These are phyloP conservation scores for Neopestalotiopsis rosae DNA, from an alignment of 2,329 filamentous ascomycete species.

Conservation along the genomic window DNA sequence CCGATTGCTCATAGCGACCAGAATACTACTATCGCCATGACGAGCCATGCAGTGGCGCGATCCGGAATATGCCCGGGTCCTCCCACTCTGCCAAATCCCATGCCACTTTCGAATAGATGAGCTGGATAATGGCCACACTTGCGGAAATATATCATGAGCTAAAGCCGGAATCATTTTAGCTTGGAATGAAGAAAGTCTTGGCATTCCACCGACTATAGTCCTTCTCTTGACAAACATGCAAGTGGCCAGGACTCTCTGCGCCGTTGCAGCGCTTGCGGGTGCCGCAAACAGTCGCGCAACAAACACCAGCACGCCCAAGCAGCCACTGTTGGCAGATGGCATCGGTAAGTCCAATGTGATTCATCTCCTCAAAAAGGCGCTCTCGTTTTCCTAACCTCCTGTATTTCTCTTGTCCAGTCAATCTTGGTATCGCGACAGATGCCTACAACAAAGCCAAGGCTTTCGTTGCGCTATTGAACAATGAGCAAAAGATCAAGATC, in stretches of 20 bases:
- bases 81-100: background rate
- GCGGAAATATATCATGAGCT: background rate
- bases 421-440: slow-evolving; percentile 12
- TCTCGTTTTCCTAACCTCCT: background rate
- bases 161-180: background rate
- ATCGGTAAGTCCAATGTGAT: background rate
- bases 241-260: background rate
- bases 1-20: background rate
- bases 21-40: background rate
- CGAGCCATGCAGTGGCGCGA: background rate
- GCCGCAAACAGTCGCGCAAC: background rate
- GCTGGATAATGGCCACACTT: background rate
- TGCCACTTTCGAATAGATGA: background rate
- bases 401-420: background rate
- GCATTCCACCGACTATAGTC: background rate
- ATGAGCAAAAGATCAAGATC: slow-evolving; percentile 15
- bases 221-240: background rate
- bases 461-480: slow-evolving; percentile 12
- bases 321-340: background rate
- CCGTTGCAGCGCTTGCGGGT: background rate
- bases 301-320: background rate
- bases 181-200: background rate
- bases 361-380: background rate
- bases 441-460: slow-evolving; percentile 13
- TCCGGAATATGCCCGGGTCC: background rate